phyloP scores from a whole-genome alignment of 1,284 basidiomycete species.

The Ceratobasidium papillatum region DNA sequence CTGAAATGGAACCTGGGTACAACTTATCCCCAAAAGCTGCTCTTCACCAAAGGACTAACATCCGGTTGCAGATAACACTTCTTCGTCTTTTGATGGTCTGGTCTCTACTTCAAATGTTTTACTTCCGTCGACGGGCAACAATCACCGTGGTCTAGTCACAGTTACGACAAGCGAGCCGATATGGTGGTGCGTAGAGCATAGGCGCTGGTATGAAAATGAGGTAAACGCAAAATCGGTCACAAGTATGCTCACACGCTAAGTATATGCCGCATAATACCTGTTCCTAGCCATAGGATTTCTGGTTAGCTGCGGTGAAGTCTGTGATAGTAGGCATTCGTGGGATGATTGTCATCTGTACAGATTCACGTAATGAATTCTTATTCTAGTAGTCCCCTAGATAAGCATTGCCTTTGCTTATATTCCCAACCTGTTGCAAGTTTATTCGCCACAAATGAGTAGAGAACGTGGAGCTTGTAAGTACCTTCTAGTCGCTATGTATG shows the following conservation, averaged over 20 bases:
- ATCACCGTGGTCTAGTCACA: conserved; percentile 73
- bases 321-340: neutral
- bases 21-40: conserved; percentile 47
- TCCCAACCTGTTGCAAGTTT: neutral
- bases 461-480: neutral
- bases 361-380: neutral
- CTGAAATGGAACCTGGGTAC: conserved; percentile 90
- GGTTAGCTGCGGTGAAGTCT: neutral
- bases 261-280: neutral
- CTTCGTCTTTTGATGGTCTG: conserved; percentile 80
- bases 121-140: conserved; percentile 88
- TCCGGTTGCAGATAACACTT: conserved; percentile 54
- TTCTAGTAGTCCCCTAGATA: neutral
- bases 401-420: neutral
- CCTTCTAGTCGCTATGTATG: neutral
- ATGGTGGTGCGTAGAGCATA: conserved; percentile 83
- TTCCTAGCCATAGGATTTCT: neutral
- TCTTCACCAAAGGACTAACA: conserved; percentile 37
- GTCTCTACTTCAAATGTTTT: conserved; percentile 95
- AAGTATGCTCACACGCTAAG: neutral
- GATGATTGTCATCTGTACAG: neutral
- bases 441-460: neutral
- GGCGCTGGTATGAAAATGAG: neutral
- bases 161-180: conserved; percentile 84
- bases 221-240: neutral